Base-by-base conservation (phyloP, 495 filamentous ascomycete species). In the Aspergillus cavernicola region DNA sequence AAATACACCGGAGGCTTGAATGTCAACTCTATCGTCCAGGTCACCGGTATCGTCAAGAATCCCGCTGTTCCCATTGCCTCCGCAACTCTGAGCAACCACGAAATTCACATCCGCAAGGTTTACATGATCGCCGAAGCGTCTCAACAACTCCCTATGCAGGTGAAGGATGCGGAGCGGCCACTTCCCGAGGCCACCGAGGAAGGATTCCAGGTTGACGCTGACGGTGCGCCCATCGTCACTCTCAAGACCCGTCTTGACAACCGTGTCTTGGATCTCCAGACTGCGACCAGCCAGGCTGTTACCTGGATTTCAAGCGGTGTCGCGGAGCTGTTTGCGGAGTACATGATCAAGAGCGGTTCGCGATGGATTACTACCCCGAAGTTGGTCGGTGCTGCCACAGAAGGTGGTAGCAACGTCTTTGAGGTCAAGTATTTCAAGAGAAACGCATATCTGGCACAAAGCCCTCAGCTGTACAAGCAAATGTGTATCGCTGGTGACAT, bases 391-490 rank as follows among this genome's bases (percentile, higher is more conserved):
- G 89, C 90, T 24, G 90, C 93, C 11, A 93, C 90, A 0, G 93
- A 98, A 64, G 93, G 93, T 62, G 93, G 93, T 57, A 87, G 88
- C 51, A 92, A 90, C 61, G 91, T 97, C 16, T 98, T 98, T 74
- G 83, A 89, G 56, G 78, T 97, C 43, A 84, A 89, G 37, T 98
- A 98, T 71, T 97, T 97, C 69, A 88, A 86, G 57, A 78, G 85
- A 53, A 83, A 86, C 43, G 91, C 86, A 3, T 98, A 82, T 71
- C 77, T 97, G 10, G 92, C 92, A 16, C 92, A 97, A 72, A 92
- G 88, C 54, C 93, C 93, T 11, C 93, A 98, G 69, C 82, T 98
- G 42, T 92, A 95, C 69, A 97, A 98, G 76, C 93, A 98, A 61
- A 90, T 95, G 78, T 86, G 90, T 66, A 95, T 98, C 61, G 90